These are phyloP conservation scores for Parachlorella kessleri DNA, from an alignment of 139 green algal species.

Conservation along the genomic window DNA sequence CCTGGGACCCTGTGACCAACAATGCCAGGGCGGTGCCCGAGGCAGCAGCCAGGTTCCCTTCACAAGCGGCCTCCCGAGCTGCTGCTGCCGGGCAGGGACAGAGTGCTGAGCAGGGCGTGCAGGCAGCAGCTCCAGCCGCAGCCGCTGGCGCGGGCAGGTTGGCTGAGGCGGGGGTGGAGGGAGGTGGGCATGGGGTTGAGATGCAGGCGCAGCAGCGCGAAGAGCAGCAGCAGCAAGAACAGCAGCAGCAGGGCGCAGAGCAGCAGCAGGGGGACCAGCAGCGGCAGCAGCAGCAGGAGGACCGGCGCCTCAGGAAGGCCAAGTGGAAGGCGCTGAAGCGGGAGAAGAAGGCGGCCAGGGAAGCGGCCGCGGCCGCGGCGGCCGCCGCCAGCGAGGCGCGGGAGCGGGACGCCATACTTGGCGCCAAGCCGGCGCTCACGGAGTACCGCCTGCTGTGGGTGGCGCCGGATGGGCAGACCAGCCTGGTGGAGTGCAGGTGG, in stretches of 20 bases:
- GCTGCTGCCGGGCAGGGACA: background rate
- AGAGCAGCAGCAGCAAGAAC: background rate
- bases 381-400: background rate
- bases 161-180: too few relatives aligned
- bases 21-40: slow-evolving; percentile 19
- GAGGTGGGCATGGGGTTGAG: background rate
- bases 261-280: slow-evolving; percentile 1
- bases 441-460: slow-evolving; percentile 55
- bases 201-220: background rate
- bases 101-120: background rate
- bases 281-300: slow-evolving; percentile 11
- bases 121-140: too few relatives aligned
- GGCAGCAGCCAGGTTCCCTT: background rate
- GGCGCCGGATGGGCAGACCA: slow-evolving; percentile 60
- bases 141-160: background rate
- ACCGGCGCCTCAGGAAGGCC: slow-evolving; percentile 3
- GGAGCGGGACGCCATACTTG: background rate
- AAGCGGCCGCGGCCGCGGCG: background rate
- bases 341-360: background rate
- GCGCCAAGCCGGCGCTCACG: slow-evolving; percentile 44
- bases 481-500: slow-evolving; percentile 66
- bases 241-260: background rate
- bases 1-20: slow-evolving; percentile 65
- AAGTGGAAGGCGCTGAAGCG: too few relatives aligned
- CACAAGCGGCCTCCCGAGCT: background rate